phyloP scores from a whole-genome alignment of 1,284 basidiomycete species.

The Porogramme epimiltina region DNA sequence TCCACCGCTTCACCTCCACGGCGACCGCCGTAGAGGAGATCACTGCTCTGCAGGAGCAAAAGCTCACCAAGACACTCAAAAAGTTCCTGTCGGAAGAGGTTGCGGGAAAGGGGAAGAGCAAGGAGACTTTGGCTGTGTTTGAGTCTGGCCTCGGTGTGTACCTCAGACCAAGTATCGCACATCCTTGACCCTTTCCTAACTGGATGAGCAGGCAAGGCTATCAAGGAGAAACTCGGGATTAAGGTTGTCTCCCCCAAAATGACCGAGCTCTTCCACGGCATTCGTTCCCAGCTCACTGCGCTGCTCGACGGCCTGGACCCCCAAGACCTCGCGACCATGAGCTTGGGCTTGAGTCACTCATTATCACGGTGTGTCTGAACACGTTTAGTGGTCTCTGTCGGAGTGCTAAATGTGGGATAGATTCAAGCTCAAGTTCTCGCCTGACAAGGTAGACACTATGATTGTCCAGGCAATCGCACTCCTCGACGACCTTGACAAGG shows the following conservation, averaged over 20 bases:
- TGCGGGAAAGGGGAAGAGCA: slow-evolving; percentile 84
- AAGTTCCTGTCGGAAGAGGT: slow-evolving; percentile 92
- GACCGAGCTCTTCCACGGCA: slow-evolving; percentile 93
- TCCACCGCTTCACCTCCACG: slow-evolving; percentile 96
- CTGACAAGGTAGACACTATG: slow-evolving; percentile 99
- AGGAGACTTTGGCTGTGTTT: slow-evolving; percentile 87
- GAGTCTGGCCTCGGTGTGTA: slow-evolving; percentile 88
- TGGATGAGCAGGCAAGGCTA: slow-evolving; percentile 42
- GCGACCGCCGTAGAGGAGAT: slow-evolving; percentile 99
- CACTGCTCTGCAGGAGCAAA: slow-evolving; percentile 89
- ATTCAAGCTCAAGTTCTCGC: slow-evolving; percentile 99
- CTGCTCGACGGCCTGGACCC: slow-evolving; percentile 91
- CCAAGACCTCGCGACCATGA: slow-evolving; percentile 98
- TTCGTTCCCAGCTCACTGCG: slow-evolving; percentile 85
- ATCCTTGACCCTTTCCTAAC: not conserved
- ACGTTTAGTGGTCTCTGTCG: not conserved
- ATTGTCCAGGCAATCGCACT: slow-evolving; percentile 99
- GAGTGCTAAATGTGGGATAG: slow-evolving; percentile 47
- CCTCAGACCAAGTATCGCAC: not conserved
- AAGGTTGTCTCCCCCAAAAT: slow-evolving; percentile 69
- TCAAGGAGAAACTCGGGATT: slow-evolving; percentile 93
- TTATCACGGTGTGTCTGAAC: slow-evolving; percentile 70
- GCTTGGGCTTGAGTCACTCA: slow-evolving; percentile 94
- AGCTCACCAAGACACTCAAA: slow-evolving; percentile 91
- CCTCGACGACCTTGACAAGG: slow-evolving; percentile 98